Conservation (phyloP, 2,329 filamentous ascomycete species). For the Didymella exigua region DNA sequence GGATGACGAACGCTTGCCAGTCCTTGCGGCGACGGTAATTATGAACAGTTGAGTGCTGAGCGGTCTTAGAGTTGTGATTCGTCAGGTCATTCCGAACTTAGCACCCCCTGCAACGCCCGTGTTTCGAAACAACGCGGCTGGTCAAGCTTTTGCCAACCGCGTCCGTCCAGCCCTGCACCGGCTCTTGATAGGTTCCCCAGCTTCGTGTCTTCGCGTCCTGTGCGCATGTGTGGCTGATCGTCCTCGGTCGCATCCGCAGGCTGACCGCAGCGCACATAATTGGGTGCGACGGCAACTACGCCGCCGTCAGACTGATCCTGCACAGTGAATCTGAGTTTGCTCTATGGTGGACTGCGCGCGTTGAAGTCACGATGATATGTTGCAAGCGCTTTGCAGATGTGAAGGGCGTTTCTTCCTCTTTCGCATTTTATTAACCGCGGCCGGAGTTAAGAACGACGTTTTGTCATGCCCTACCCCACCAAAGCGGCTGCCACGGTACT, state of each 20-base stretch:
- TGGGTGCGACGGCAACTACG: background rate
- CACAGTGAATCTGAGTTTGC: background rate
- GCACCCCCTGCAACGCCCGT: constrained; percentile 9
- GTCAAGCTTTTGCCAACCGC: constrained; percentile 31
- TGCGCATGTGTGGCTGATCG: constrained; percentile 4
- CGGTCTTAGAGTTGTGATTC: constrained; percentile 9
- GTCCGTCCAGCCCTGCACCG: background rate
- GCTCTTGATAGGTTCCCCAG: constrained; percentile 5
- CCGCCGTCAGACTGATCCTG: constrained; percentile 1
- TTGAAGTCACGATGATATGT: constrained; percentile 2
- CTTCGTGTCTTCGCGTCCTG: background rate
- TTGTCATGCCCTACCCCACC: background rate
- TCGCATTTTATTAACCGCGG: background rate
- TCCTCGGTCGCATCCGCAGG: constrained; percentile 1
- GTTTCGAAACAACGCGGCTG: constrained; percentile 16
- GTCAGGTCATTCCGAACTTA: constrained; percentile 1
- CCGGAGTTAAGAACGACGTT: background rate
- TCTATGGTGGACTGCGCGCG: background rate
- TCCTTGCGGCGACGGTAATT: constrained; percentile 16
- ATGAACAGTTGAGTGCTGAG: constrained; percentile 7
- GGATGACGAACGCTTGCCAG: constrained; percentile 3
- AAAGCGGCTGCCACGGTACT: constrained; percentile 1
- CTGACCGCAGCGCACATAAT: background rate
- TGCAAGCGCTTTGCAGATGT: background rate
- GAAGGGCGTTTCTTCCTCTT: constrained; percentile 4